Evolutionary conservation across 176 grass and related monocot species (phyloP).

Genomic region (sorghum (Sorghum bicolor)): Sorghum_bicolor_NCBIv3 NC_012871.2:69524501-69525000

Average conservation of each 20-base stretch:
- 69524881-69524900: slow-evolving; percentile 21
- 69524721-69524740: neutral
- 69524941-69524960: slow-evolving; percentile 23
- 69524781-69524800: neutral
- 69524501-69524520: neutral
- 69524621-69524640: neutral
- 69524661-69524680: neutral
- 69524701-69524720: neutral
- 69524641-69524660: neutral
- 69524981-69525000: neutral
- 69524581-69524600: slow-evolving; percentile 19
- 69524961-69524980: neutral
- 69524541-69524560: neutral
- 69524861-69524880: neutral
- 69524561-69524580: slow-evolving; percentile 4
- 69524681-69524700: neutral
- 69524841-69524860: neutral
- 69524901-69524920: slow-evolving; percentile 13
- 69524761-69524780: neutral
- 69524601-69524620: neutral
- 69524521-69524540: neutral
- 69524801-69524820: neutral
- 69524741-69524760: neutral
- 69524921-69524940: slow-evolving; percentile 6
- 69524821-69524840: neutral